Conservation (phyloP, 1,284 basidiomycete species). For the Irpex sp. region DNA sequence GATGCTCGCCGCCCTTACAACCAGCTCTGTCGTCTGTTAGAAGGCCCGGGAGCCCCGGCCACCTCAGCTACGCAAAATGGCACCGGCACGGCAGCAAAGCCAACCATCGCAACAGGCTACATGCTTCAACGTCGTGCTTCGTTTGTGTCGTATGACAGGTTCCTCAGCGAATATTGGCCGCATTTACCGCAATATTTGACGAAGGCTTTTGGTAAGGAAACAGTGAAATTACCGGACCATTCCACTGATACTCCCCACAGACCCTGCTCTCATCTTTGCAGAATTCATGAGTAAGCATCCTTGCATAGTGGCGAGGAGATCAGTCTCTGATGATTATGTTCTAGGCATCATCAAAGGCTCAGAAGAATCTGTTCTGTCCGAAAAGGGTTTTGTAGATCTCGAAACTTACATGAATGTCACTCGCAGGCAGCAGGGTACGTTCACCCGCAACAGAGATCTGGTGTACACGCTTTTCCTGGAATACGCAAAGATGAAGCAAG, state of each 20-base stretch:
- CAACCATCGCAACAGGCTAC: conserved; percentile 28
- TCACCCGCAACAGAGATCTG: conserved; percentile 52
- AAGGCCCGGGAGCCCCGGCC: conserved; percentile 27
- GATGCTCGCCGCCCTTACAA: not conserved
- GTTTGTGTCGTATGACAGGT: conserved; percentile 59
- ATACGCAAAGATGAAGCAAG: conserved; percentile 58
- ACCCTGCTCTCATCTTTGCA: conserved; percentile 71
- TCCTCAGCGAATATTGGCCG: conserved; percentile 68
- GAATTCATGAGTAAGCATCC: conserved; percentile 66
- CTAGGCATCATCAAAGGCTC: conserved; percentile 78
- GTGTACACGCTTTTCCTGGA: conserved; percentile 66
- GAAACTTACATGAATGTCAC: conserved; percentile 57
- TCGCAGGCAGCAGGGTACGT: conserved; percentile 59
- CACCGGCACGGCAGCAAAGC: not conserved
- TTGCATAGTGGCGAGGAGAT: not conserved
- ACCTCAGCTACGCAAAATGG: conserved; percentile 29
- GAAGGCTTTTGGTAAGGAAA: conserved; percentile 60
- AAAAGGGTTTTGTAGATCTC: conserved; percentile 49
- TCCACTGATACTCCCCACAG: conserved; percentile 37
- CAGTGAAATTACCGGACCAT: not conserved
- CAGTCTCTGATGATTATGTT: not conserved
- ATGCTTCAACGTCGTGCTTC: conserved; percentile 30
- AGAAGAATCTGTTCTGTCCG: conserved; percentile 49
- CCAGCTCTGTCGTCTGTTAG: conserved; percentile 52
- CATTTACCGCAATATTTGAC: conserved; percentile 64